These are phyloP conservation scores for Durusdinium trenchii DNA, from an alignment of 73 alveolate genomes.

Conservation along the genomic window DNA sequence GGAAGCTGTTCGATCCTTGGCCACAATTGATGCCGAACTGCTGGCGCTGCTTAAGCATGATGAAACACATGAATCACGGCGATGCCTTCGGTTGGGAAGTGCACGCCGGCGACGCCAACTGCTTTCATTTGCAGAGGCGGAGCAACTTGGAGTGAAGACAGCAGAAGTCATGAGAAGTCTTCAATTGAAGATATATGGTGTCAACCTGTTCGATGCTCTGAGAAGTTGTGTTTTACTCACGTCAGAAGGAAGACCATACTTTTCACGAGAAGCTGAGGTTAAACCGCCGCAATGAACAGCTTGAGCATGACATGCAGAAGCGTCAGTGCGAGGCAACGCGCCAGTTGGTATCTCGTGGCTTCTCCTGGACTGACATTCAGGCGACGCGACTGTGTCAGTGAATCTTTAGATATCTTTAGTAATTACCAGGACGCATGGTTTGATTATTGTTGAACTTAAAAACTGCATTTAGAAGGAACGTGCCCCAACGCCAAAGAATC, in stretches of 20 bases:
- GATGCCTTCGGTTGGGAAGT: slow-evolving; percentile 39
- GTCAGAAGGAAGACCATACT: no score
- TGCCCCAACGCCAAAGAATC: no score
- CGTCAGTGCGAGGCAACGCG: slow-evolving; percentile 27
- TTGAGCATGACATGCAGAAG: not conserved
- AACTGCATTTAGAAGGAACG: no score
- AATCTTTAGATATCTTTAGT: not conserved
- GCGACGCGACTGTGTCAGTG: not conserved
- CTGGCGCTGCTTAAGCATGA: slow-evolving; percentile 5
- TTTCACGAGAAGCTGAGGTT: not conserved
- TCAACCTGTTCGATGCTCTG: no score
- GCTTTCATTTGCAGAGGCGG: not conserved
- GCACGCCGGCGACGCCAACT: slow-evolving; percentile 15
- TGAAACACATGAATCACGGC: not conserved
- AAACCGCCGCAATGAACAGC: not conserved
- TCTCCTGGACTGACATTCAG: slow-evolving; percentile 38
- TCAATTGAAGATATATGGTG: no score
- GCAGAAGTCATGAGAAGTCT: no score
- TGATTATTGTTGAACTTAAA: no score
- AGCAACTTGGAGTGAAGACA: slow-evolving; percentile 1
- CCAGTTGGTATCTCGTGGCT: slow-evolving; percentile 46
- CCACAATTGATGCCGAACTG: not conserved
- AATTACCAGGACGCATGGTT: no score
- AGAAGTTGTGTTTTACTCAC: no score
- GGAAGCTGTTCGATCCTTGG: slow-evolving; percentile 36